Evolutionary conservation across 1,139 yeast species (phyloP).

Genomic region (Magnusiomyces ingens): DNA sequence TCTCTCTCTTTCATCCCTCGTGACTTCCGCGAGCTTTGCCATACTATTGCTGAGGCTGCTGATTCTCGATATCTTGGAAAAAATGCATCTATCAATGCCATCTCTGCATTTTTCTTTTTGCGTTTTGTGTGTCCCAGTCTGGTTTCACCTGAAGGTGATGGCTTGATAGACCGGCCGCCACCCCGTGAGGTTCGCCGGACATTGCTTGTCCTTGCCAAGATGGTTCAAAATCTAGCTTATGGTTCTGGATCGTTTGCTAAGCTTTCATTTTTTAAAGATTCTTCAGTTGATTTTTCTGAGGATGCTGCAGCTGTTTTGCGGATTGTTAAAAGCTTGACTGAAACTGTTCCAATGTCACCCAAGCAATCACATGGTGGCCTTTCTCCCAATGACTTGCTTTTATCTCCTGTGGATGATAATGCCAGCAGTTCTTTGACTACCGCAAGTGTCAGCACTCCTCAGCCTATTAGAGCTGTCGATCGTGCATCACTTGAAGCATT

Average conservation of each 20-base stretch:
- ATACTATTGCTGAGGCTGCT: constrained; percentile 54
- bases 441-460: neutral
- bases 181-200: constrained; percentile 51
- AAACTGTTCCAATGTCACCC: constrained; percentile 11
- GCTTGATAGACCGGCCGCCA: constrained; percentile 26
- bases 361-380: too few relatives aligned
- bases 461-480: constrained; percentile 19
- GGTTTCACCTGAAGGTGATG: constrained; percentile 68
- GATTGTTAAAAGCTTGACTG: constrained; percentile 16
- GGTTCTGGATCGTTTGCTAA: constrained; percentile 55
- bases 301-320: constrained; percentile 10
- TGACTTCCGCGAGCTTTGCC: constrained; percentile 58
- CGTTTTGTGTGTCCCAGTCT: constrained; percentile 81
- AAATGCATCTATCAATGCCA: constrained; percentile 50
- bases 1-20: constrained; percentile 53
- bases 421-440: constrained; percentile 1
- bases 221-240: constrained; percentile 76
- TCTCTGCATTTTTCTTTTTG: constrained; percentile 74
- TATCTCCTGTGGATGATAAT: constrained; percentile 7
- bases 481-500: constrained; percentile 31
- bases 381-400: neutral
- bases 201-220: constrained; percentile 67
- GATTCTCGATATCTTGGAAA: constrained; percentile 53
- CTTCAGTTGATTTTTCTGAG: neutral
- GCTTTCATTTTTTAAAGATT: constrained; percentile 43